These are phyloP conservation scores for Orychophragmus violaceus DNA, from an alignment of 345 rosid genomes.

Conservation along the genomic window DNA sequence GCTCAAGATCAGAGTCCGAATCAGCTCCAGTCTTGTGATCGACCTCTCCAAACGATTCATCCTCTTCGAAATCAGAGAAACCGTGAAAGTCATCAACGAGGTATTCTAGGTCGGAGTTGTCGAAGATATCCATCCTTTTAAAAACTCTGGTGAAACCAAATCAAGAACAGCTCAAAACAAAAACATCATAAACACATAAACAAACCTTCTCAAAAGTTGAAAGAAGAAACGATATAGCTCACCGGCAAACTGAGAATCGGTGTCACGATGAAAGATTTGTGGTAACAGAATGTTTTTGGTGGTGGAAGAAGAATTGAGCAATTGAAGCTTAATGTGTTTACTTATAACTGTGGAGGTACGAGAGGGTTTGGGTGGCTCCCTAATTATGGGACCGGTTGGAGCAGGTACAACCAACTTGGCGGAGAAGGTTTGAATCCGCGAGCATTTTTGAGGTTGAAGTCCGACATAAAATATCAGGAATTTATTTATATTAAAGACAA, in stretches of 20 bases:
- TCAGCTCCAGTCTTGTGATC: constrained; percentile 1
- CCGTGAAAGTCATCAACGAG: constrained; percentile 17
- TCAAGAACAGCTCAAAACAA: background rate
- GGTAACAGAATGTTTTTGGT: background rate
- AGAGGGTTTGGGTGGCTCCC: background rate
- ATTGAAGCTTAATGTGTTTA: background rate
- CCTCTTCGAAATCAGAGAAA: constrained; percentile 23
- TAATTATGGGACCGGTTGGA: constrained; percentile 12
- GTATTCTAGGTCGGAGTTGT: constrained; percentile 32
- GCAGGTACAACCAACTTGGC: constrained; percentile 8
- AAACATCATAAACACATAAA: too few species aligned
- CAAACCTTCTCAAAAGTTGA: background rate
- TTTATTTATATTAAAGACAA: background rate
- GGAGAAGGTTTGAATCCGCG: too few species aligned
- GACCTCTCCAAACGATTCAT: constrained; percentile 10
- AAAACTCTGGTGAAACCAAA: too few species aligned
- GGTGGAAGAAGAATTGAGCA: background rate
- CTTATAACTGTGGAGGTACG: background rate
- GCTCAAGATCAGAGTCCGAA: constrained; percentile 50
- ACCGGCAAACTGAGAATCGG: background rate
- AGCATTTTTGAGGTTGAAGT: background rate
- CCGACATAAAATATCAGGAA: background rate
- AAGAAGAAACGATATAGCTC: background rate
- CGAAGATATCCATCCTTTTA: constrained; percentile 24
- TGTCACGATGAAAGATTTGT: background rate